A percentile compares a stretch with the other conserved stretches of the same genome.
These are phyloP conservation scores for Porphyridium purpureum DNA, from an alignment of 23 red algal species.

Conservation along the genomic window DNA sequence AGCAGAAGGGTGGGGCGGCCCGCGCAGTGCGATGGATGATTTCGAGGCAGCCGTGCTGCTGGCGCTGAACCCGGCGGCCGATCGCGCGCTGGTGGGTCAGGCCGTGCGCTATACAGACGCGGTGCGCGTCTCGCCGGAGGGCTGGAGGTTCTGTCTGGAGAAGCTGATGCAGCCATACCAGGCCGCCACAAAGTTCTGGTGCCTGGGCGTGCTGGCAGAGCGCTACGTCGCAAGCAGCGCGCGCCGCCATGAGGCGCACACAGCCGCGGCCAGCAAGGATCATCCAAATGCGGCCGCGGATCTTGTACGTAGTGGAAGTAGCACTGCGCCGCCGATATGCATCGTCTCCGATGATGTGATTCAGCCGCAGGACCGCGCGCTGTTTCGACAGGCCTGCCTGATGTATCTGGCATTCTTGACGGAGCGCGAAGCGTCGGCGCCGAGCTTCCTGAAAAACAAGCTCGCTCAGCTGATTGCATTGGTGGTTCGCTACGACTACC, in stretches of 20 bases:
- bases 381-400: conserved; percentile 12
- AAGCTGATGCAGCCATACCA: conserved; percentile 7
- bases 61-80: conserved; percentile 22
- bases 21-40: conserved; percentile 21
- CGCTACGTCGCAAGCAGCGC: conserved; percentile 6
- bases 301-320: no score
- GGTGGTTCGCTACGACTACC: conserved; percentile 53
- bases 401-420: neutral
- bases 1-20: neutral
- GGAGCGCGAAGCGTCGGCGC: neutral
- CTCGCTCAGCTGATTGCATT: conserved; percentile 46
- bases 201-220: neutral
- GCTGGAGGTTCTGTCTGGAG: conserved; percentile 42
- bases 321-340: conserved; percentile 1
- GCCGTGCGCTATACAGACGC: conserved; percentile 29
- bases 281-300: no score
- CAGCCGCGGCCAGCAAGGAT: no score
- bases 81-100: conserved; percentile 11
- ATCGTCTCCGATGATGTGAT: neutral
- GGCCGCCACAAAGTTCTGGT: neutral
- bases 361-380: conserved; percentile 2
- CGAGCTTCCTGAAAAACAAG: conserved; percentile 52
- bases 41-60: conserved; percentile 33
- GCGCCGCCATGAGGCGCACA: no score
- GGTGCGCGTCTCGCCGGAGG: conserved; percentile 29